Base-by-base conservation (phyloP, 495 filamentous ascomycete genomes). In the Tuber calosporum region DNA sequence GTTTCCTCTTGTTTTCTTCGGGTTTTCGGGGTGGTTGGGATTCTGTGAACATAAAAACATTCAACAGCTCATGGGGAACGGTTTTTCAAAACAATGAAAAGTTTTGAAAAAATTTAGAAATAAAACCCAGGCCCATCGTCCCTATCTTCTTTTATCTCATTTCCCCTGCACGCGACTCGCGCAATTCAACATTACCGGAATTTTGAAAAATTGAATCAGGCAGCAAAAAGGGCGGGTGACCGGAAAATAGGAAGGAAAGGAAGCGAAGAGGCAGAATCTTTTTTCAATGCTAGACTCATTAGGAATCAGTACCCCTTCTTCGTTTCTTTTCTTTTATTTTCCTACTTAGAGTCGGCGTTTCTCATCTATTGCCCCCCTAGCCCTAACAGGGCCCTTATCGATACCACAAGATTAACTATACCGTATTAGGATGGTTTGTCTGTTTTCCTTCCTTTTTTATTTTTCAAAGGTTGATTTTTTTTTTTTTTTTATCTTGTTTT, bases 1-100 rank as follows among this genome's bases (percentile, higher is more conserved):
- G 26, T 17, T 62, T 62, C 34, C 53, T 62, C 53, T 62, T 62
- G 53, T 15, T 62, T 34, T 62, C 53, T 62, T 62, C 53, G 53
- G 53, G 26, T 34, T 34, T 26, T 62, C 26, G 26, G 53, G 53
- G 20, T 30, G 53, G 26, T 30, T 30, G 53, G 26, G 30, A 13
- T 62, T 30, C 53, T 62, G 26, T 62, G 53, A 62, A 62, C 53
- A 62, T 62, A 62, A 62, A 62, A 34, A 62, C 30, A 62, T 62
- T 34, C 53, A 62, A 62, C 26, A 34, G 26, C n/a, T 34, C 26
- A 62, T 62, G 4, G 53, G 53, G 53, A 30, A 58, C 15, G n/a
- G 53, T 58, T 58, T 58, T 58, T 58, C 53, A 58, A 58, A 58
- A 30, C 11, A 58, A 58, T 62, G 34, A 62, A 58, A 62, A 19